Percentiles rank a stretch among this genome's conserved stretches.
Evolutionary conservation across 768 basidiomycete species (phyloP).

Genomic region (Pisolithus microcarpus): DNA sequence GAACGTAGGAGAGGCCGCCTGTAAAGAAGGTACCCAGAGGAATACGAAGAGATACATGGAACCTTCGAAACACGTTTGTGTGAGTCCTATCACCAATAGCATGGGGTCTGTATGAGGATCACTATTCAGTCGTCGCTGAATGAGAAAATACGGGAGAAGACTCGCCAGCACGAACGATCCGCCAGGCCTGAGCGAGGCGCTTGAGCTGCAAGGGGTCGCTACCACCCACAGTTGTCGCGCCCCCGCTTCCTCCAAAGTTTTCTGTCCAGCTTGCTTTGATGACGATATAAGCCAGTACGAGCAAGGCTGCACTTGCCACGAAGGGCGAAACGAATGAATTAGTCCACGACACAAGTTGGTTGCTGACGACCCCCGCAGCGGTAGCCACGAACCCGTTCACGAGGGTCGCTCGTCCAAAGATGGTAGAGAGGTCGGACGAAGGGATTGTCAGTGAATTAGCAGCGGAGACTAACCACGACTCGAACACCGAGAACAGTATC

Average conservation of each 20-base stretch:
- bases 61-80: conserved; percentile 78
- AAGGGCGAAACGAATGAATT: conserved; percentile 57
- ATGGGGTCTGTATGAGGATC: conserved; percentile 41
- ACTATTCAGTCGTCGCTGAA: background rate
- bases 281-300: conserved; percentile 47
- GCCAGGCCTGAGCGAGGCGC: conserved; percentile 50
- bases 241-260: conserved; percentile 53
- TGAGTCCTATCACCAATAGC: conserved; percentile 59
- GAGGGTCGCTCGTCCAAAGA: conserved; percentile 68
- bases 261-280: conserved; percentile 59
- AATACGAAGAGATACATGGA: conserved; percentile 85
- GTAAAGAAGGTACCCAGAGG: conserved; percentile 72
- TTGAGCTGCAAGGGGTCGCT: conserved; percentile 44
- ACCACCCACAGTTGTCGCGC: conserved; percentile 9
- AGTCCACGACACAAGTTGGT: conserved; percentile 50
- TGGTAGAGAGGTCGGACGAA: conserved; percentile 52
- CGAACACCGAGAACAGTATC: conserved; percentile 69
- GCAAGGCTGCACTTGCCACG: conserved; percentile 50
- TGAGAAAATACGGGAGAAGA: background rate
- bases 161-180: conserved; percentile 47
- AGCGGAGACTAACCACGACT: conserved; percentile 70
- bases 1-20: conserved; percentile 44
- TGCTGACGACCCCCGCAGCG: conserved; percentile 57
- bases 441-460: conserved; percentile 45
- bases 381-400: conserved; percentile 70